Evolutionary conservation across 148 eudicot species (phyloP), one percentile per base, ranked within the genome.

Genomic region (Spergularia bocconei): DNA sequence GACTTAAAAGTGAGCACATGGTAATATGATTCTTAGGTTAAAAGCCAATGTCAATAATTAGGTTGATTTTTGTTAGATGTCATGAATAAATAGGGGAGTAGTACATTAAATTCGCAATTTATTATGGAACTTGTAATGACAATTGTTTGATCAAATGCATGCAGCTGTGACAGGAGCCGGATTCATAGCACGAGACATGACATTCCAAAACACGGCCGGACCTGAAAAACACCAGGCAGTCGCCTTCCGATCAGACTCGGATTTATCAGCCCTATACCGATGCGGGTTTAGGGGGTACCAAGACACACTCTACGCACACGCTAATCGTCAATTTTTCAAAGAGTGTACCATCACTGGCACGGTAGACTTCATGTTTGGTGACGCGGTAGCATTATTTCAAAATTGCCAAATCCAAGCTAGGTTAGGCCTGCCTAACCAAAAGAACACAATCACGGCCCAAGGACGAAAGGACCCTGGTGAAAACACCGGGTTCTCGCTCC

Each of bases 391-490:
- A 2, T 83, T 91, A 0, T 91, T 93, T 71, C 98, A 93, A 67
- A 87, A 79, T 57, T 93, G 98, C 55, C 82, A 66, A 72, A 91
- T 93, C 77, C 79, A 81, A 25, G 90, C 92, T 11, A 72, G 92
- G 17, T 75, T 85, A 55, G 98, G 98, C 47, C 88, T 93, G 0
- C 82, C 90, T 0, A 84, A 88, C 71, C 98, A 93, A 47, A 93
- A 91, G 78, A 93, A 93, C 85, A 93, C 98, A 4, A 82, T 93
- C 51, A 93, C 98, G 0, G 98, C 98, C 39, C 97, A 91, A 12
- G 98, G 98, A 48, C 87, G 98, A 1, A 88, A 84, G 54, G 90
- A 88, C 41, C 86, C 87, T 2, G 70, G 72, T 4, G 88, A 91
- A 11, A 75, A 86, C 69, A 80, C 92, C 0, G 98, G 98, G 7